Base-by-base conservation (phyloP, 164 flowering plant genomes). In the Protea cynaroides region DNA sequence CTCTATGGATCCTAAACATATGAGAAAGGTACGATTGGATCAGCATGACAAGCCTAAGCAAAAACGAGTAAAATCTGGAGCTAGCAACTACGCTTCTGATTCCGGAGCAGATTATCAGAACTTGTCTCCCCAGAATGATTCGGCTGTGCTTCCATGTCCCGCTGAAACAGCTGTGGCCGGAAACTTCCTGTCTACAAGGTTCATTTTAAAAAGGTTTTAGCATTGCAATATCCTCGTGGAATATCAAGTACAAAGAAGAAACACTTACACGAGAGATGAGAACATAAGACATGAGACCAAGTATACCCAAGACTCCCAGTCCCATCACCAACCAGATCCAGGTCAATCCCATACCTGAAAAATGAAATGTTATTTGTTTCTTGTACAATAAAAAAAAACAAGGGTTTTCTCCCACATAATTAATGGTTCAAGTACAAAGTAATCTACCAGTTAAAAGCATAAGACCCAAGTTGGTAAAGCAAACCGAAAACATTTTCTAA, bases 21-120 rank as follows among this genome's bases (percentile, higher is more conserved):
- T 84, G 91, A 59, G 74, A 76, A 12, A 88, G 51, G 34, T 76
- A 76, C 61, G 89, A 86, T n/a, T 79, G 23, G 67, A 49, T 23
- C 71, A 85, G 55, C 62, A 63, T 59, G n/a, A 80, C 43, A 57
- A 85, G 68, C 72, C 65, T 70, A 67, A 51, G 65, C 38, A 76
- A 13, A n/a, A 80, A 50, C 11, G 37, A 0, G 66, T 60, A 84
- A 19, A 62, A 38, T 8, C 58, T 22, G 29, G 82, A 77, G 69
- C 75, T 84, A 91, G 80, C 96, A 88, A 73, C 24, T 87, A 64
- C 93, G 92, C 69, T 91, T 91, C 73, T 87, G 81, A 72, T 72
- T 84, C 47, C 92, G 84, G 69, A 91, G 91, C 63, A 91, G 72
- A 58, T 29, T 43, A 70, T 86, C 96, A 0, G 76, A 60, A 62